Evolutionary conservation across 73 alveolate species (phyloP), one percentile per base, ranked within the genome.

Genomic region (Blepharisma japonicum): DNA sequence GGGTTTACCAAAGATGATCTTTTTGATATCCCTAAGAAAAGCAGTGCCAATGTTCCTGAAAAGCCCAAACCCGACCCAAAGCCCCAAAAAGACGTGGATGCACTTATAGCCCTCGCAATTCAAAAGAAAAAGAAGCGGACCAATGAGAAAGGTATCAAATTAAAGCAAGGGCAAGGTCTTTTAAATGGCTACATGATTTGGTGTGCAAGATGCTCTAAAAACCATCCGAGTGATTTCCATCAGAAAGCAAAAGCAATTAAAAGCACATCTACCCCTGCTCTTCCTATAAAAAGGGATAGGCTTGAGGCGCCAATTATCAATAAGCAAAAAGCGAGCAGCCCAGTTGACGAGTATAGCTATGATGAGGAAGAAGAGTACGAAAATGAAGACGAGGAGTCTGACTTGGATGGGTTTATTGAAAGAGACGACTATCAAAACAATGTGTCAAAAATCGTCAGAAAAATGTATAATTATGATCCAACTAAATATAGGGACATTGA

Each of bases 201-300:
- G 74, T 61, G 74, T 61, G 74, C 74, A 20, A 61, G 74, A 48
- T 61, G 74, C 74, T 20, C 39, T 8, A 61, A 61, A 25, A 25
- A 61, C 18, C 74, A 61, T 39, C 50, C 39, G 0, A n/a, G 18
- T 2, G 47, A 61, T 25, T 61, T 61, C 74, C 74, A 61, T 25
- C 47, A 14, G n/a, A 14, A 39, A 18, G 49, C 14, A 61, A 51
- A 51, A 3, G 2, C 66, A 51, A 61, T 14, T 14, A 61, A 61
- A 25, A 8, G 47, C 23, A 25, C 38, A 61, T 25, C 46, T 18
- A 61, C 14, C n/a, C 67, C 67, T 14, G 23, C n/a, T 53, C 39
- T 61, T 20, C 74, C 74, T 61, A 8, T 61, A 61, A 61, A 61
- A 25, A 14, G 74, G 38, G 47, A 18, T 20, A 32, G 42, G 42